Percentiles rank a stretch among this genome's conserved stretches.
Evolutionary conservation across 1,284 basidiomycete genomes (phyloP).

Genomic region (Lentinula novae-zelandiae): DNA sequence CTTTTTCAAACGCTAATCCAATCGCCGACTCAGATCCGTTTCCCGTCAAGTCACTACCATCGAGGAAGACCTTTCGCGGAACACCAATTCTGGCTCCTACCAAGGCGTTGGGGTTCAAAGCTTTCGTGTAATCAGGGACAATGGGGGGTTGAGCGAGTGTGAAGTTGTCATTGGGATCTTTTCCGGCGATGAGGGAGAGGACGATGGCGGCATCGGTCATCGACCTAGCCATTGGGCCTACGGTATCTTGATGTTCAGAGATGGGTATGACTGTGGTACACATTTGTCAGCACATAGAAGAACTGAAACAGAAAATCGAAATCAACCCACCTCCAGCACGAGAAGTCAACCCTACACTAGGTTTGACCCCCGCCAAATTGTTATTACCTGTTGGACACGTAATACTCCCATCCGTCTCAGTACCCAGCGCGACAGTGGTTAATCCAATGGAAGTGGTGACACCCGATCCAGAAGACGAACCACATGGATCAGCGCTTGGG

Average conservation of each 20-base stretch:
- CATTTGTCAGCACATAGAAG: neutral
- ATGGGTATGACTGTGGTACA: conserved; percentile 20
- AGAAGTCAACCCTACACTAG: conserved; percentile 5
- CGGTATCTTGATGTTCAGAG: conserved; percentile 54
- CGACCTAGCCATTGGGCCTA: conserved; percentile 59
- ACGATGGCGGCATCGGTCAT: conserved; percentile 57
- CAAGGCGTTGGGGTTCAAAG: conserved; percentile 45
- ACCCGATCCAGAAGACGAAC: conserved; percentile 64
- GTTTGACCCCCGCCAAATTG: conserved; percentile 5
- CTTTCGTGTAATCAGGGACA: conserved; percentile 48
- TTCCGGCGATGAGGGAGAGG: conserved; percentile 56
- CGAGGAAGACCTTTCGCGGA: conserved; percentile 44
- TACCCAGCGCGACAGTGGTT: conserved; percentile 51
- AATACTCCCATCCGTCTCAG: conserved; percentile 67
- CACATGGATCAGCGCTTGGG: conserved; percentile 56
- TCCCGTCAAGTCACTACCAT: conserved; percentile 34
- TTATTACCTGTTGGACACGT: neutral
- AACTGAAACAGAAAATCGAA: neutral
- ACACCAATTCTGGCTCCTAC: conserved; percentile 60
- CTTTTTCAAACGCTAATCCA: conserved; percentile 40
- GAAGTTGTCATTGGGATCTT: conserved; percentile 57
- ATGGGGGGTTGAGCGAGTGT: conserved; percentile 51
- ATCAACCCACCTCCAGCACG: neutral
- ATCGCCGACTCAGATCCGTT: conserved; percentile 36
- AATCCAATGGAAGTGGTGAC: conserved; percentile 64